Percentiles rank a stretch among this genome's conserved stretches.
phyloP scores from a whole-genome alignment of 2,329 filamentous ascomycete species.

The Colletotrichum sp. region DNA sequence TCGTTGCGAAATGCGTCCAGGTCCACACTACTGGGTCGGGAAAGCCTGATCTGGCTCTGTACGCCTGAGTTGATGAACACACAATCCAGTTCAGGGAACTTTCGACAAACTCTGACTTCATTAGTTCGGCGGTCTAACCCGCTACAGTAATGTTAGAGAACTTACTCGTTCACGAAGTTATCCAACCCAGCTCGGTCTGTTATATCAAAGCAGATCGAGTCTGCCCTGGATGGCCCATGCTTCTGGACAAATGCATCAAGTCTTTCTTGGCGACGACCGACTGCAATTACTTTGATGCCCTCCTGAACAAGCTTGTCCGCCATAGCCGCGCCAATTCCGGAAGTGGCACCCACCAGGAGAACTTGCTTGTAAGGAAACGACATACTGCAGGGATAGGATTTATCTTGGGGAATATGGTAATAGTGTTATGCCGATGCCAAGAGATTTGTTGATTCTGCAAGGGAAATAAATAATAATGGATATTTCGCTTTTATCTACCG shows the following conservation, averaged over 20 bases:
- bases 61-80: slow-evolving; percentile 63
- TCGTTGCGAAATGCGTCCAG: slow-evolving; percentile 31
- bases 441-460: not conserved
- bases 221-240: slow-evolving; percentile 44
- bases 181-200: not conserved
- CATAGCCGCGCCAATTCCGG: slow-evolving; percentile 30
- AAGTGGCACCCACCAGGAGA: slow-evolving; percentile 48
- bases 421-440: not conserved
- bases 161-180: not conserved
- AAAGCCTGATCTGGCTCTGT: slow-evolving; percentile 50
- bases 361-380: slow-evolving; percentile 59
- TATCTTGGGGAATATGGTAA: not conserved
- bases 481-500: not conserved
- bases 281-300: slow-evolving; percentile 50
- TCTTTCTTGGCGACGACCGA: slow-evolving; percentile 53
- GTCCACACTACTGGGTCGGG: slow-evolving; percentile 28
- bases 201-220: not conserved
- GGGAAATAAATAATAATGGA: not conserved
- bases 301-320: slow-evolving; percentile 43
- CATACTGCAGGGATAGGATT: slow-evolving; percentile 37
- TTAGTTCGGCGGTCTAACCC: not conserved
- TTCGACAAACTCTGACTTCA: slow-evolving; percentile 18
- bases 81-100: slow-evolving; percentile 56
- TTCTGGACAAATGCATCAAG: slow-evolving; percentile 52
- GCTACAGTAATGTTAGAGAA: not conserved